Evolutionary conservation across 2,329 filamentous ascomycete species (phyloP).

Genomic region (Clonostachys chloroleuca): DNA sequence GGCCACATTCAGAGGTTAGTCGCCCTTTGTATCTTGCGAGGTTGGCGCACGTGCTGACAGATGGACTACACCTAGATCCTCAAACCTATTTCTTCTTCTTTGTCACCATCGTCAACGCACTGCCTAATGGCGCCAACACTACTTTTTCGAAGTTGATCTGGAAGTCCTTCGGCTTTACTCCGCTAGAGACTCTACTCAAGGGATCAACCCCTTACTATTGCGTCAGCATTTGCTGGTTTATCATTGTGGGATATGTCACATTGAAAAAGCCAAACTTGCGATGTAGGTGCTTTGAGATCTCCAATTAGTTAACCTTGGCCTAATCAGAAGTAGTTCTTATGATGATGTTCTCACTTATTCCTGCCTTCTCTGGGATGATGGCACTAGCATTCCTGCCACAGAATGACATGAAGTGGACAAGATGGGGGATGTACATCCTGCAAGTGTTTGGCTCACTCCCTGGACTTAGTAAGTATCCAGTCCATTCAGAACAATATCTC

Average conservation of each 20-base stretch:
- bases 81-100: conserved; percentile 28
- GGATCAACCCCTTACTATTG: conserved; percentile 19
- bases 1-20: conserved; percentile 11
- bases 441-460: no score
- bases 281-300: conserved; percentile 9
- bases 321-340: no score
- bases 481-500: no score
- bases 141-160: conserved; percentile 22
- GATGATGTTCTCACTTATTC: no score
- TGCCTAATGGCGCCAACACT: conserved; percentile 24
- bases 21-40: no score
- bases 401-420: no score
- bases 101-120: conserved; percentile 20
- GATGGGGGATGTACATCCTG: no score
- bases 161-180: conserved; percentile 22
- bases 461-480: no score
- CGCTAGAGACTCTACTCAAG: conserved; percentile 21
- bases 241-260: conserved; percentile 11
- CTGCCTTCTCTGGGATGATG: no score
- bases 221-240: conserved; percentile 18
- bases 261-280: conserved; percentile 17
- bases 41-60: no score
- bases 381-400: no score
- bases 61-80: conserved; percentile 8
- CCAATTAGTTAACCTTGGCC: no score